Base-by-base conservation (phyloP, 176 grass and related monocot species). In the Oropetium thomaeum region DNA sequence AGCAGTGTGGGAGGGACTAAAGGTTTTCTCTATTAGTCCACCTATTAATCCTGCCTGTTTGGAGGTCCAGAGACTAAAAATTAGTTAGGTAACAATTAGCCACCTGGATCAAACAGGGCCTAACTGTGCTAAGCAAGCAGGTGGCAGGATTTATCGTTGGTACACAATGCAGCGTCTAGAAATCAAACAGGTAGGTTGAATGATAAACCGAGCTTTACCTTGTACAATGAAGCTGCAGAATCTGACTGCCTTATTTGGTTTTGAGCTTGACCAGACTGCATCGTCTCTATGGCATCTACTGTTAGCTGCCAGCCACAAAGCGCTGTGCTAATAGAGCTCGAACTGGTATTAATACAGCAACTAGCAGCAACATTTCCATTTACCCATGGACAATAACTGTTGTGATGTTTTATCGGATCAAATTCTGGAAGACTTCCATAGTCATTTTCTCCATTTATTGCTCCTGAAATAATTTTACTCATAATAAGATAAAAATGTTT, bases 391-490 rank as follows among this genome's bases (percentile, higher is more conserved):
- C 96, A 99, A 67, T 84, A 95, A 61, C 60, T 82, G 87, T 92
- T 95, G 79, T 99, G 96, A 80, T 99, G 96, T 44, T 83, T 92
- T 78, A 99, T 92, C 35, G 96, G 96, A 86, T 99, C 91, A 79
- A 99, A 99, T 69, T 92, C 89, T 52, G 83, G 84, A 77, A 89
- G 82, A 69, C 69, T 69, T 78, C 79, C 89, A 80, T 80, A 95
- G 62, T 89, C 87, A 67, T 99, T 92, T 83, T 92, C 96, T 67
- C 82, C 91, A 52, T 99, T 90, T 57, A 74, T 65, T 69, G 87
- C 69, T 76, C 84, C 87, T 88, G 69, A 81, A 79, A 64, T 62
- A 19, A 82, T 82, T 76, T 2, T 25, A 59, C 48, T 32, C 59
- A 48, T 25, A 11, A 10, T 15, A 31, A 66, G 45, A 29, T 82